These are phyloP conservation scores for Colletotrichum theobromicola DNA, from an alignment of 2,329 filamentous ascomycete species.

Conservation along the genomic window DNA sequence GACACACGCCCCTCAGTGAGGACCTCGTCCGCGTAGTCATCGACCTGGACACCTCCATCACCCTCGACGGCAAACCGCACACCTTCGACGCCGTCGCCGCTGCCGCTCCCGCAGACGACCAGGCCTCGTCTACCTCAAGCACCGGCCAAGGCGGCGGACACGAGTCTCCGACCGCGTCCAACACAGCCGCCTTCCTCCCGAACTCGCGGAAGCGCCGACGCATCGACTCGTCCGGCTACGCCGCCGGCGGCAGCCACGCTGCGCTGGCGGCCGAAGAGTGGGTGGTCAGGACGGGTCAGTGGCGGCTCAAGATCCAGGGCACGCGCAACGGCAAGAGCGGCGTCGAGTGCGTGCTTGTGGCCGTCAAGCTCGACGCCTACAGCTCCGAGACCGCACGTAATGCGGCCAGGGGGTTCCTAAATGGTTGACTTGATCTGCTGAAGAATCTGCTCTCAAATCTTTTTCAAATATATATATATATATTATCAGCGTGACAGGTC, in stretches of 20 bases:
- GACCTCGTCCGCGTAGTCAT: slow-evolving; percentile 71
- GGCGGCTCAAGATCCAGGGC: slow-evolving; percentile 71
- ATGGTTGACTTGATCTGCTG: background rate
- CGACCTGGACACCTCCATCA: slow-evolving; percentile 62
- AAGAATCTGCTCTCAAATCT: background rate
- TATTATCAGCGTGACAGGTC: background rate
- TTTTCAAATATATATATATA: too few species aligned
- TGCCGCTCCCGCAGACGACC: background rate
- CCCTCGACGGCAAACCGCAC: slow-evolving; percentile 61
- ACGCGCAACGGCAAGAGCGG: slow-evolving; percentile 53
- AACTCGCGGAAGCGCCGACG: slow-evolving; percentile 52
- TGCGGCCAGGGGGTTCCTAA: slow-evolving; percentile 66
- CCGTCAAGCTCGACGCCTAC: slow-evolving; percentile 77
- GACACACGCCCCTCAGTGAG: slow-evolving; percentile 72
- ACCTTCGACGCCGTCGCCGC: slow-evolving; percentile 30
- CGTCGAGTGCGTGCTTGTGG: slow-evolving; percentile 75
- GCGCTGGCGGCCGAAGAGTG: slow-evolving; percentile 51
- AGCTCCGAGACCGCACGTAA: slow-evolving; percentile 73
- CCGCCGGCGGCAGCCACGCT: slow-evolving; percentile 21
- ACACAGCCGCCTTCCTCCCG: slow-evolving; percentile 28
- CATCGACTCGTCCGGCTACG: slow-evolving; percentile 34
- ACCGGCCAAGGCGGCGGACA: slow-evolving; percentile 33
- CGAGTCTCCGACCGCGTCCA: slow-evolving; percentile 35
- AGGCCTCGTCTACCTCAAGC: slow-evolving; percentile 36
- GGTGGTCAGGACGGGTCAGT: slow-evolving; percentile 73